Base-by-base conservation (phyloP, 169 alveolate genomes). In the Babesia gibsoni region DNA sequence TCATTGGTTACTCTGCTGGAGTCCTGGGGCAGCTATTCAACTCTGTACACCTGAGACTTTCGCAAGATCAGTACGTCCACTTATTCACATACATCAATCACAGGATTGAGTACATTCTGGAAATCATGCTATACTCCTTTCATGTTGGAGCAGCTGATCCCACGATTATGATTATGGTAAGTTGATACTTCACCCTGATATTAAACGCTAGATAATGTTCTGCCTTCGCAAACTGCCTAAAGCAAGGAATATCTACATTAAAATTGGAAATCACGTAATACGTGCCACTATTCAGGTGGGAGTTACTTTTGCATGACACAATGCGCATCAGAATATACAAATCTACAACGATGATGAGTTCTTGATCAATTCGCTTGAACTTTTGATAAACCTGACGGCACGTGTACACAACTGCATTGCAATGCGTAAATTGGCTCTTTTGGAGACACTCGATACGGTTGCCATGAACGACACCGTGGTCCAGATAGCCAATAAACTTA, bases 21-120 rank as follows among this genome's bases (percentile, higher is more conserved):
- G 72, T 79, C 8, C 25, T 79, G 52, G 88, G 88, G 4, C 88
- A 79, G 42, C 56, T 79, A 20, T 68, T 27, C 57, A 79, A 79
- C 25, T 52, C 75, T 39, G 45, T 30, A 1, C 16, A 50, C 37
- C 23, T 63, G 7, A 4, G 42, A 9, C 23, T 73, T 32, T 12
- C 83, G n/a, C 37, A 46, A 20, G 39, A 43, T 27, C 75, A 50
- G 70, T 46, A 43, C 22, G 56, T 12, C 16, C n/a, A 16, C 36
- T 25, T 29, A 9, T 8, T 27, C 30, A 9, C 3, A 1, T 14
- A 16, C n/a, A 22, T 5, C 1, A 1, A 20, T 4, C 37, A n/a
- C 41, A 74, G 79, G 36, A 30, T 67, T 12, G 85, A 77, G 14
- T 77, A 67, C 48, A 63, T 67, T 39, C 48, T 45, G 10, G 85